Base-by-base conservation (phyloP, 129 eudicot species). In the Mikania micrantha region DNA sequence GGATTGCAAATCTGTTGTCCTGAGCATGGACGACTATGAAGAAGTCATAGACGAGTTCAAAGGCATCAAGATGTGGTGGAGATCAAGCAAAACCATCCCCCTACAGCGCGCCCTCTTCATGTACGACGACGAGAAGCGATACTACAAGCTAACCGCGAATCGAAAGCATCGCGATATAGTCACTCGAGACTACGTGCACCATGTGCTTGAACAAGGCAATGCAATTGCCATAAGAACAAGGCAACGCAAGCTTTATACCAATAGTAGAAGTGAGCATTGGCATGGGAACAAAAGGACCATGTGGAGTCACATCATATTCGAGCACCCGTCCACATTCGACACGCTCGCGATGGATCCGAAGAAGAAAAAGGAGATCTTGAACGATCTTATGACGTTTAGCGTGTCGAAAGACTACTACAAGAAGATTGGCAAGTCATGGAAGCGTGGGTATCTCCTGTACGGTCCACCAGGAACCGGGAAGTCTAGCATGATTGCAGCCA, bases 401-500 rank as follows among this genome's bases (percentile, higher is more conserved):
- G 34, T 34, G 49, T 68, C 73, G 3, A 34, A 68, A 68, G 73
- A 68, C 25, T 68, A 68, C 36, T 68, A 68, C 11, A 22, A 68
- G 24, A 50, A 68, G 8, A 63, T 68, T 20, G 73, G 73, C 2
- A 68, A 68, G 35, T 68, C 50, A 1, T 68, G 73, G 73, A 67
- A 67, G 28, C 72, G 72, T 0, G 72, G 72, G 2, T 67, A 48
- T 17, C 72, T 67, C 4, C 47, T 67, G 5, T 67, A 67, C 9
- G 72, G 72, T 1, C 72, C 72, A 10, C 72, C 72, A 0, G 72
- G 72, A 15, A 48, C 72, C 13, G 72, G 72, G 10, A 67, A 67
- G 32, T 67, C 72, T 31, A 67, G 72, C 54, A 85, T 82, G 91
- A 85, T 85, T 12, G 91, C 87, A 3, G 87, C 91, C 36, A 85